Conservation (phyloP, 805 yeast genomes). For the Torulaspora microellipsoides region DNA sequence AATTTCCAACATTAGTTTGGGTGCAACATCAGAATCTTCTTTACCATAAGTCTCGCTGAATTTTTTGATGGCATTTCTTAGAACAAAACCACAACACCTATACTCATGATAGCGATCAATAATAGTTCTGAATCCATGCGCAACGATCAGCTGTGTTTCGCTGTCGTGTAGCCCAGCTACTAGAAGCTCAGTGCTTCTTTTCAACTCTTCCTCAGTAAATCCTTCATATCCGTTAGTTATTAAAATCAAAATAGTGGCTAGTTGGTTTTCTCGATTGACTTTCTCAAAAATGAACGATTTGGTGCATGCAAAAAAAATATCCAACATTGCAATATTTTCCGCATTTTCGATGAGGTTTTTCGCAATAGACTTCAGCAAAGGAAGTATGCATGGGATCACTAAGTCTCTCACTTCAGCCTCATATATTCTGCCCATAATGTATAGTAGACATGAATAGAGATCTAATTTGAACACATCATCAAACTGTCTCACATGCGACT, state of each 20-base stretch:
- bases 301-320: conserved; percentile 38
- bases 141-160: conserved; percentile 39
- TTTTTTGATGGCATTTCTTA: conserved; percentile 45
- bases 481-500: conserved; percentile 59
- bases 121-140: conserved; percentile 61
- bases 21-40: not conserved
- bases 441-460: conserved; percentile 63
- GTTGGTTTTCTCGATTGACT: conserved; percentile 33
- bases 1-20: conserved; percentile 23
- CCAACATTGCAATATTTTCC: conserved; percentile 29
- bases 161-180: conserved; percentile 35
- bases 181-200: conserved; percentile 34
- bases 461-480: conserved; percentile 69
- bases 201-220: conserved; percentile 38
- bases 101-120: conserved; percentile 30
- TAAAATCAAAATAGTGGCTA: conserved; percentile 43
- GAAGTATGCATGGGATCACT: conserved; percentile 49
- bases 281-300: conserved; percentile 21
- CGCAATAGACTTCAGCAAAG: conserved; percentile 46
- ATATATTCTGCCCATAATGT: conserved; percentile 54
- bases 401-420: conserved; percentile 39
- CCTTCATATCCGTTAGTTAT: conserved; percentile 35
- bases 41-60: conserved; percentile 33
- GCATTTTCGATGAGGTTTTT: conserved; percentile 29
- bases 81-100: conserved; percentile 35